phyloP scores from a whole-genome alignment of 306 rosid species.

The Herpetospermum pedunculosum region DNA sequence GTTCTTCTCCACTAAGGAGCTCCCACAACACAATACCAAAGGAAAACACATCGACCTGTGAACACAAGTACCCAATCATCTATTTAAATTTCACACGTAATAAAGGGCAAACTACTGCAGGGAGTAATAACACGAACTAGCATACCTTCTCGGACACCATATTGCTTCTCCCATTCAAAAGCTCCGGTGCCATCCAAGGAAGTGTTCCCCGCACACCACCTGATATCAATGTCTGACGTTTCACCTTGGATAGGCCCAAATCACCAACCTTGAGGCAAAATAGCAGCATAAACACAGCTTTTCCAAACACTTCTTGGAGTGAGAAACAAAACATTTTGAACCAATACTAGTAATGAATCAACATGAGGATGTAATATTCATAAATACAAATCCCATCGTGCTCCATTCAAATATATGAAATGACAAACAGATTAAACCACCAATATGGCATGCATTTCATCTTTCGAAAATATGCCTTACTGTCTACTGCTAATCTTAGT shows the following conservation, averaged over 20 bases:
- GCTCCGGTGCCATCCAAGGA: conserved; percentile 97
- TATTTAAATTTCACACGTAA: not conserved
- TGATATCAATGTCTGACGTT: conserved; percentile 72
- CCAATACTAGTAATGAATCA: not conserved
- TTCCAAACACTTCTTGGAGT: not conserved
- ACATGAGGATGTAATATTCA: not conserved
- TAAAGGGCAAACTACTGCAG: not conserved
- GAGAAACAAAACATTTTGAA: not conserved
- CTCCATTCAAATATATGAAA: not conserved
- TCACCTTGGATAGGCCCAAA: conserved; percentile 89
- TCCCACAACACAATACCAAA: conserved; percentile 85
- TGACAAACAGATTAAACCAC: not conserved
- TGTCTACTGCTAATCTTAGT: not conserved
- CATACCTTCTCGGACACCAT: conserved; percentile 87
- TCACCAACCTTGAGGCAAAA: conserved; percentile 62
- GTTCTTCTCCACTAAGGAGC: conserved; percentile 84
- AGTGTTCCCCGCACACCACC: conserved; percentile 95
- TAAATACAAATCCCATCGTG: not conserved
- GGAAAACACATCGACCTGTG: conserved; percentile 80
- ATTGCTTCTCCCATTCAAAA: conserved; percentile 84
- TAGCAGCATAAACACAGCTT: conserved; percentile 7
- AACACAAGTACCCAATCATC: conserved; percentile 3
- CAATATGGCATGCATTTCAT: not conserved
- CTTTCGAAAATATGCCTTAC: not conserved
- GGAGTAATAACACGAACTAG: conserved; percentile 2